Conservation (phyloP, 2,329 filamentous ascomycete genomes). For the Pyrenophora seminiperda region DNA sequence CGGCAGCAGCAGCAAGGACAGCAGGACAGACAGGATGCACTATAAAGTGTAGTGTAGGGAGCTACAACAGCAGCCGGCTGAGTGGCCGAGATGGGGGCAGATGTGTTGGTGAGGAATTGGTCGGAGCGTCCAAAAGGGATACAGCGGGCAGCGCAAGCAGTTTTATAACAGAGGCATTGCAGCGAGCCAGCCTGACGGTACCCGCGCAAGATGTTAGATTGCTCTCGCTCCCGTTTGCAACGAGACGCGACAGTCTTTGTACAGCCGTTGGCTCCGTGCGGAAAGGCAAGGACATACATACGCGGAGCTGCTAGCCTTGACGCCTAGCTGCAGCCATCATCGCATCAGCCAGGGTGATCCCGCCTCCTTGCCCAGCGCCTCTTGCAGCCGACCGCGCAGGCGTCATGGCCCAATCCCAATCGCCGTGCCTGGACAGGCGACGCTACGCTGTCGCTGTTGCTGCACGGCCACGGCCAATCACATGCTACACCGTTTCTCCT, state of each 20-base stretch:
- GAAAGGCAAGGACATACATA: conserved; percentile 46
- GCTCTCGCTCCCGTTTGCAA: conserved; percentile 50
- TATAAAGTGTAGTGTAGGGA: neutral
- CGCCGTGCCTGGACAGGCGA: conserved; percentile 24
- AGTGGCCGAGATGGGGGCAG: neutral
- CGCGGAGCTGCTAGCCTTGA: conserved; percentile 36
- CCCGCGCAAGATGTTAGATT: conserved; percentile 48
- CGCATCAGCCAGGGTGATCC: conserved; percentile 32
- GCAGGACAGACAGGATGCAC: conserved; percentile 15
- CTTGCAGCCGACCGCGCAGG: conserved; percentile 22
- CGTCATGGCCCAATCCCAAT: conserved; percentile 36
- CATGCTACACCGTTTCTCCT: conserved; percentile 19
- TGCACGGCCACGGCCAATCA: conserved; percentile 17
- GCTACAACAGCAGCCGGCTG: no score
- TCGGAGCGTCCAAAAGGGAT: conserved; percentile 38
- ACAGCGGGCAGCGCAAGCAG: conserved; percentile 40
- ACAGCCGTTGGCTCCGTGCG: conserved; percentile 49
- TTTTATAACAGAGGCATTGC: conserved; percentile 49
- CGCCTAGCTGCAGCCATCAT: conserved; percentile 36
- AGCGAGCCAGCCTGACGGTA: conserved; percentile 44
- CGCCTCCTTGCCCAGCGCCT: conserved; percentile 27
- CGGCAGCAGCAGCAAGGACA: conserved; percentile 17
- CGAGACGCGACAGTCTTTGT: conserved; percentile 47
- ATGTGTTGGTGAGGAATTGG: conserved; percentile 28
- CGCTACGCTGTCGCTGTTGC: conserved; percentile 4